phyloP scores from a whole-genome alignment of 2,329 filamentous ascomycete species.

The Colletotrichum melonis region DNA sequence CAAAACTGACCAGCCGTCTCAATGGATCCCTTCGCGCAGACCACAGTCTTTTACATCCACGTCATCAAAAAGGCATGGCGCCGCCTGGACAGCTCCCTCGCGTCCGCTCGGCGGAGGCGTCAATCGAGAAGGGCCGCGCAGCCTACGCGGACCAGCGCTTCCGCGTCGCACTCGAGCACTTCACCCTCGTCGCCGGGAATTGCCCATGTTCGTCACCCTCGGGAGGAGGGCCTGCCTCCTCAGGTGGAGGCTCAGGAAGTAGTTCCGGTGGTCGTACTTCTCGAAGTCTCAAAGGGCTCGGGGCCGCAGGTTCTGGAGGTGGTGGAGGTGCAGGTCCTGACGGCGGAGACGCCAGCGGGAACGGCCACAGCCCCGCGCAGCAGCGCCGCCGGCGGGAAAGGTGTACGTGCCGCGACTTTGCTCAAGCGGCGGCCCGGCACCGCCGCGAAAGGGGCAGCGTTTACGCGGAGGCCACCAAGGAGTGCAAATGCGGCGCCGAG shows the following conservation, averaged over 20 bases:
- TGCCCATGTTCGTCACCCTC: slow-evolving; percentile 26
- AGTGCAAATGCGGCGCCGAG: slow-evolving; percentile 49
- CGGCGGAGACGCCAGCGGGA: neutral
- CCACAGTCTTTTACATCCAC: neutral
- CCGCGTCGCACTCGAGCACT: slow-evolving; percentile 49
- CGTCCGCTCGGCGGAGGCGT: slow-evolving; percentile 41
- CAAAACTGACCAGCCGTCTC: neutral
- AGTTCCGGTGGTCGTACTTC: neutral
- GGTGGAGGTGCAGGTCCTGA: neutral
- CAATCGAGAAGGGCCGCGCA: slow-evolving; percentile 47
- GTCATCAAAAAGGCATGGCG: neutral
- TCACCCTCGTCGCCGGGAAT: slow-evolving; percentile 42
- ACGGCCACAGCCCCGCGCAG: slow-evolving; percentile 14
- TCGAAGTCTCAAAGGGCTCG: neutral
- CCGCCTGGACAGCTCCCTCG: slow-evolving; percentile 20
- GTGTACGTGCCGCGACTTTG: slow-evolving; percentile 53
- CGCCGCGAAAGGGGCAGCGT: slow-evolving; percentile 48
- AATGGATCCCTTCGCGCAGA: neutral
- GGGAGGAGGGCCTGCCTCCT: neutral
- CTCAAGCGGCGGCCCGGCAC: slow-evolving; percentile 41
- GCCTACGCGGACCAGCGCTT: slow-evolving; percentile 48
- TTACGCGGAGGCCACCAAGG: slow-evolving; percentile 55
- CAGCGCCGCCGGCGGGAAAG: slow-evolving; percentile 47
- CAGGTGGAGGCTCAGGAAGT: neutral
- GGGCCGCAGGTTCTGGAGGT: slow-evolving; percentile 40